Evolutionary conservation across 2,329 filamentous ascomycete species (phyloP).

Genomic region (Phialophora verrucosa): DNA sequence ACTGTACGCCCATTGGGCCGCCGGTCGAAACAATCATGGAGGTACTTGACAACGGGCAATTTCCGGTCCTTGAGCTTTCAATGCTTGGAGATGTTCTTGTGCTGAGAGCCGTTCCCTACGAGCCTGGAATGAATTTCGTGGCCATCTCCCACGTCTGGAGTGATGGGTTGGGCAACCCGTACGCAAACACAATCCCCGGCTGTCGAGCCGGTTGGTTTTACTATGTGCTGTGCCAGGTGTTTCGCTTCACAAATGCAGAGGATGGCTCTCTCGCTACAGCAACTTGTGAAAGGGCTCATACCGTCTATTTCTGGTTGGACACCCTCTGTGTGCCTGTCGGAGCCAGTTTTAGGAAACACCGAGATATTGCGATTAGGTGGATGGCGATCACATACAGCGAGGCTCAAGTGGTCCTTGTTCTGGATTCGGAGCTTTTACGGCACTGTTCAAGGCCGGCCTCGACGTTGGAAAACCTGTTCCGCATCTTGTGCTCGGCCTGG

Average conservation of each 20-base stretch:
- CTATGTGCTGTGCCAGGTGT: background rate
- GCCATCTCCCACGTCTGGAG: conserved; percentile 17
- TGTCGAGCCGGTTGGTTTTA: background rate
- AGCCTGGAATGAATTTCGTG: background rate
- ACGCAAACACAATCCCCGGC: background rate
- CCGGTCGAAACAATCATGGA: background rate
- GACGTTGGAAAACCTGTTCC: background rate
- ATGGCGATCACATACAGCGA: background rate
- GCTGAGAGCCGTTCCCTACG: background rate
- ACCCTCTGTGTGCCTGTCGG: background rate
- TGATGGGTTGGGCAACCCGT: conserved; percentile 2
- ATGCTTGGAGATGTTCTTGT: background rate
- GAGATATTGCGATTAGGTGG: background rate
- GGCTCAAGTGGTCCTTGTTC: background rate
- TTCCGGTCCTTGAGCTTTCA: background rate
- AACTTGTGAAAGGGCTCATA: background rate
- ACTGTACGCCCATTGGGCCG: background rate
- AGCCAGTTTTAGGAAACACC: background rate
- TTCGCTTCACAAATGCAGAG: background rate
- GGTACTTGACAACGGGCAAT: background rate
- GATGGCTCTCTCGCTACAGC: background rate
- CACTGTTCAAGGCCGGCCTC: background rate
- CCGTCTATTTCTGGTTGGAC: background rate
- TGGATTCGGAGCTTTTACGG: background rate
- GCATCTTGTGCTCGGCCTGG: background rate